A percentile compares a stretch with the other conserved stretches of the same genome.
These are phyloP conservation scores for Lachnellula hyalina DNA, from an alignment of 2,329 filamentous ascomycete species.

Conservation along the genomic window DNA sequence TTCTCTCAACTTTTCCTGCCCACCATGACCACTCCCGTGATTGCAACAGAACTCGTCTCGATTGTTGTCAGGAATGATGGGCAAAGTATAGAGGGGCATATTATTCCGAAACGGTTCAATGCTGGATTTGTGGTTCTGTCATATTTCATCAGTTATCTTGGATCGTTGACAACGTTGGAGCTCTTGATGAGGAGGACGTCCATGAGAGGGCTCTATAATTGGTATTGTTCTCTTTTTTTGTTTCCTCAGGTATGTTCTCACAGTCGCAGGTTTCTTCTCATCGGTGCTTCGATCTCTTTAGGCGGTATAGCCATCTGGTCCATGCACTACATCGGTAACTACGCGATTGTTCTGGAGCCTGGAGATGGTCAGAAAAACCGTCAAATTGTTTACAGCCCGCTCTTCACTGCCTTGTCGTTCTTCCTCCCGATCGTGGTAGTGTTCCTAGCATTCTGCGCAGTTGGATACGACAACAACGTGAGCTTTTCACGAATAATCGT, in stretches of 20 bases:
- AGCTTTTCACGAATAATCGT: conserved; percentile 53
- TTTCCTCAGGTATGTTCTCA: neutral
- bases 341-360: conserved; percentile 60
- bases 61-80: neutral
- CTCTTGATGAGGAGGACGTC: conserved; percentile 72
- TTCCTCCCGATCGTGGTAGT: conserved; percentile 75
- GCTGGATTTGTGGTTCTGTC: conserved; percentile 63
- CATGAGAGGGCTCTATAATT: conserved; percentile 61
- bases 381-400: conserved; percentile 68
- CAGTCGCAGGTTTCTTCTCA: conserved; percentile 51
- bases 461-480: conserved; percentile 54
- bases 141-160: conserved; percentile 66
- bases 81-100: neutral
- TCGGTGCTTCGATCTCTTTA: conserved; percentile 64
- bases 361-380: conserved; percentile 54
- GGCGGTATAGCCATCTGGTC: conserved; percentile 71
- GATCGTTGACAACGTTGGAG: conserved; percentile 74
- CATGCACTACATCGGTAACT: conserved; percentile 80
- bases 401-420: conserved; percentile 71
- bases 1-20: no score
- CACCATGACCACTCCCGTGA: neutral
- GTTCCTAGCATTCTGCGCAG: conserved; percentile 63
- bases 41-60: neutral
- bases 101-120: conserved; percentile 42
- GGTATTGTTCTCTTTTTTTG: conserved; percentile 41